These are phyloP conservation scores for Kalaharituber pfeilii DNA, from an alignment of 2,329 filamentous ascomycete genomes.

Conservation along the genomic window DNA sequence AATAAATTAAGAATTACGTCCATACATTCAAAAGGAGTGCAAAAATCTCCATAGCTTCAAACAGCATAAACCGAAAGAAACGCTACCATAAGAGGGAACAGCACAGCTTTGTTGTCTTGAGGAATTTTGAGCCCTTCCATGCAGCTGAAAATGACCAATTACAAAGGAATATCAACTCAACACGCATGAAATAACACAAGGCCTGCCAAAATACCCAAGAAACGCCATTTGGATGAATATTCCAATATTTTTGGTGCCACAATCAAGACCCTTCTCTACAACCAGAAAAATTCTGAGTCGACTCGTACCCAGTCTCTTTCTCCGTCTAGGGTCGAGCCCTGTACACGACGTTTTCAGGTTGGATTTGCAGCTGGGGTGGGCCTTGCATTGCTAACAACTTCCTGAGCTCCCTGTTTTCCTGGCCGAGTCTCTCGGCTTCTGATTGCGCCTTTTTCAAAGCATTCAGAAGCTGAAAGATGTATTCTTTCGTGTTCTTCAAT, in stretches of 20 bases:
- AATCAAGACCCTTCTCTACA: not conserved
- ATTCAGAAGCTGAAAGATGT: conserved; percentile 19
- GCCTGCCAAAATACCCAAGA: not conserved
- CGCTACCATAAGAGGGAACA: not conserved
- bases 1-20: not conserved
- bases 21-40: not conserved
- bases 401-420: conserved; percentile 13
- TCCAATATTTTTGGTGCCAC: not conserved
- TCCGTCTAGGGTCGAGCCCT: not conserved
- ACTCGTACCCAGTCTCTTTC: too few relatives aligned
- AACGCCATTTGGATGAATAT: not conserved
- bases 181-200: not conserved
- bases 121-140: too few relatives aligned
- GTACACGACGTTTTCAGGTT: not conserved
- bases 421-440: conserved; percentile 7
- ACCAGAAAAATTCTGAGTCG: not conserved
- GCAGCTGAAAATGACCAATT: too few relatives aligned
- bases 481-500: conserved; percentile 21
- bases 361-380: not conserved
- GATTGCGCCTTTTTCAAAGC: conserved; percentile 6
- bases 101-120: too few relatives aligned
- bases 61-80: not conserved
- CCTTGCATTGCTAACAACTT: not conserved
- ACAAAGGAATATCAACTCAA: not conserved
- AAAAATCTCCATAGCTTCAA: not conserved